A percentile compares a stretch with the other conserved stretches of the same genome.
Evolutionary conservation across 805 yeast species (phyloP).

Genomic region (Lipomyces orientalis): DNA sequence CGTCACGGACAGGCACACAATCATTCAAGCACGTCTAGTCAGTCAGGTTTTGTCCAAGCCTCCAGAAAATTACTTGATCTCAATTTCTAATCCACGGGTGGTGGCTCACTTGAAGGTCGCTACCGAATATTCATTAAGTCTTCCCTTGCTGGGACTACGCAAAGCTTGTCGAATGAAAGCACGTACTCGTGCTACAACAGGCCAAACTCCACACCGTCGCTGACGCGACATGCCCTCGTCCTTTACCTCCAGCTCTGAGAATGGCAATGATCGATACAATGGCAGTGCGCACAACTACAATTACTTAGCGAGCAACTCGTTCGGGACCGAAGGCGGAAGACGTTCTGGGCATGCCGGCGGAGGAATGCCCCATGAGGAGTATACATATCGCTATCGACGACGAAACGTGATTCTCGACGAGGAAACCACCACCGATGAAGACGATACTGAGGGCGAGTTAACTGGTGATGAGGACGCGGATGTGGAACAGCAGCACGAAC

Average conservation of each 20-base stretch:
- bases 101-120: not conserved
- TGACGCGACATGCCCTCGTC: constrained; percentile 1
- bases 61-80: not conserved
- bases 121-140: not conserved
- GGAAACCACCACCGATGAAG: constrained; percentile 1
- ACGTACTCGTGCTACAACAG: not conserved
- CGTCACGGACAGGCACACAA: too few species aligned
- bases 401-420: constrained; percentile 2
- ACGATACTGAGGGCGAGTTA: not conserved
- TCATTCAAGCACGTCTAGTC: not conserved
- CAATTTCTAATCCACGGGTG: not conserved
- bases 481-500: constrained; percentile 21
- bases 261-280: not conserved
- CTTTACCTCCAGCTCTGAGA: constrained; percentile 1
- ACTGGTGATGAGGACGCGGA: constrained; percentile 10
- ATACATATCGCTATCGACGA: not conserved
- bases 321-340: not conserved
- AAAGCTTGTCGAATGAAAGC: not conserved
- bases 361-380: not conserved
- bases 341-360: not conserved
- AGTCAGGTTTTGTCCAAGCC: not conserved
- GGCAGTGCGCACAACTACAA: not conserved
- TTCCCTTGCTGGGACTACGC: not conserved
- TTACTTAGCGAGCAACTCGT: not conserved
- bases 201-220: not conserved